phyloP scores from a whole-genome alignment of 2,329 filamentous ascomycete genomes.

The Ilyonectria robusta region DNA sequence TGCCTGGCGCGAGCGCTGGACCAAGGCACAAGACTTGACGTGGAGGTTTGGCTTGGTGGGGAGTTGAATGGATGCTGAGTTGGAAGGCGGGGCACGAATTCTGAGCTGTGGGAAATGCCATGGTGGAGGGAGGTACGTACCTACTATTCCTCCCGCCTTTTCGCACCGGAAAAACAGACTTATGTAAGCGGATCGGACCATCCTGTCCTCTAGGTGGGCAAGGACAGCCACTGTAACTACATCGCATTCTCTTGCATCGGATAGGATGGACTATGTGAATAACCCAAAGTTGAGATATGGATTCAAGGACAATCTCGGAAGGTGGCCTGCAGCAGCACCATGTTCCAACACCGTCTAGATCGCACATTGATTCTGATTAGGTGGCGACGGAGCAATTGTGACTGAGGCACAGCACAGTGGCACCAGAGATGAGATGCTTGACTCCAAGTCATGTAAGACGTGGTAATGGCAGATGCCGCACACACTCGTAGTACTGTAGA shows the following conservation, averaged over 20 bases:
- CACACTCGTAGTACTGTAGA: neutral
- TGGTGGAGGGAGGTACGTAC: conserved; percentile 18
- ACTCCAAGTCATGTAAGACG: conserved; percentile 1
- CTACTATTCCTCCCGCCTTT: neutral
- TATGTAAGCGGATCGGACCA: conserved; percentile 4
- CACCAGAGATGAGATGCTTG: neutral
- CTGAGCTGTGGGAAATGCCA: conserved; percentile 20
- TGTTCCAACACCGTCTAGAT: too few relatives aligned
- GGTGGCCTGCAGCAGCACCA: too few relatives aligned
- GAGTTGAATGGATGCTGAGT: conserved; percentile 39
- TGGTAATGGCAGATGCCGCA: neutral
- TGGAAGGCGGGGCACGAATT: conserved; percentile 44
- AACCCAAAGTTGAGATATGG: too few relatives aligned
- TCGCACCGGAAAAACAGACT: neutral
- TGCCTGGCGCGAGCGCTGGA: conserved; percentile 17
- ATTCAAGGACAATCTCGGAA: too few relatives aligned
- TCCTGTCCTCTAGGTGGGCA: too few relatives aligned
- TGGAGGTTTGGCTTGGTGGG: conserved; percentile 48
- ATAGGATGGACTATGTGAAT: too few relatives aligned
- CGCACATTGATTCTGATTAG: neutral
- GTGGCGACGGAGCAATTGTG: neutral
- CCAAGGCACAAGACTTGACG: conserved; percentile 39
- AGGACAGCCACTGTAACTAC: too few relatives aligned
- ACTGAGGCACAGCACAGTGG: neutral
- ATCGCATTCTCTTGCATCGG: too few relatives aligned